Percentiles rank a stretch among this genome's conserved stretches.
Conservation (phyloP, 1,284 basidiomycete genomes). For the Sanghuangporus baumii region DNA sequence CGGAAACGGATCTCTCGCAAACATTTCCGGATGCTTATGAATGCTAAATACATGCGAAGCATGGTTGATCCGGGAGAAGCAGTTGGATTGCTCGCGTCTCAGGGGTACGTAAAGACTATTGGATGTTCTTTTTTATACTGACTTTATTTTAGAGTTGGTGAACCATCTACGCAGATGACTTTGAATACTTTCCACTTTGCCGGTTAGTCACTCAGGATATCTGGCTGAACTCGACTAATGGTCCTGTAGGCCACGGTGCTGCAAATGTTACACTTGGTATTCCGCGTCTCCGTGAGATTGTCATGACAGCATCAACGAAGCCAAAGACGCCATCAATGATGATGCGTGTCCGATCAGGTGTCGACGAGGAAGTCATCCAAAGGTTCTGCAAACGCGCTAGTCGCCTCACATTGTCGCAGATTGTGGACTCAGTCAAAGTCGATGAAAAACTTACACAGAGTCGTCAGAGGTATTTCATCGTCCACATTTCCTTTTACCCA, state of each 20-base stretch:
- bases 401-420: conserved; percentile 82
- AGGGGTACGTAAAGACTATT: conserved; percentile 60
- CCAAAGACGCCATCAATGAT: conserved; percentile 99
- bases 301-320: conserved; percentile 97
- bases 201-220: conserved; percentile 42
- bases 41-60: conserved; percentile 88
- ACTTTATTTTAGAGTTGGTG: conserved; percentile 69
- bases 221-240: neutral
- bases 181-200: conserved; percentile 99
- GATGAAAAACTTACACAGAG: conserved; percentile 72
- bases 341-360: conserved; percentile 62
- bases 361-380: conserved; percentile 55
- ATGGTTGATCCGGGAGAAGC: conserved; percentile 97
- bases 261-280: conserved; percentile 99
- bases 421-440: conserved; percentile 83
- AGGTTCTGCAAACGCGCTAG: conserved; percentile 90
- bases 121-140: conserved; percentile 13
- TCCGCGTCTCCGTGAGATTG: conserved; percentile 96
- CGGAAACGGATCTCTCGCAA: conserved; percentile 49
- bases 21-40: conserved; percentile 78
- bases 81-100: conserved; percentile 95
- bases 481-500: conserved; percentile 86
- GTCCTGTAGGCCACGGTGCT: conserved; percentile 82
- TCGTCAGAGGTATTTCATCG: conserved; percentile 78
- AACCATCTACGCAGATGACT: conserved; percentile 99